These are phyloP conservation scores for Sequoiadendron giganteum DNA, from an alignment of 75 land plant species.

Conservation along the genomic window DNA sequence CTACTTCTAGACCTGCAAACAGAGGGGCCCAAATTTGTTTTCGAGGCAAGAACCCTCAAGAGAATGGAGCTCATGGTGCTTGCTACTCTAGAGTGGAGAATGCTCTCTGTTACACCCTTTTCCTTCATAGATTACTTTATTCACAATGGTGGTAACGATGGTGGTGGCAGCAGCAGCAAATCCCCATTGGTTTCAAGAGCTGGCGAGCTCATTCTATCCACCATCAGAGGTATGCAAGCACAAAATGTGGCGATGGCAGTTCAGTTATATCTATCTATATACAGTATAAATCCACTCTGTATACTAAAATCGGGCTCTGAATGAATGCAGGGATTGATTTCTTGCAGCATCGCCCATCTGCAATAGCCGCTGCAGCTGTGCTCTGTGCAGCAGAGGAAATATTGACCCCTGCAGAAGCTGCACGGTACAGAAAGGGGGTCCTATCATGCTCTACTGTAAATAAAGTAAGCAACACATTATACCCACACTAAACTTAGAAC, in stretches of 20 bases:
- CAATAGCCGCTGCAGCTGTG: conserved; percentile 60
- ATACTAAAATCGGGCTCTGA: not conserved
- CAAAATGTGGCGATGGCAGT: not conserved
- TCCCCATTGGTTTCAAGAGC: conserved; percentile 17
- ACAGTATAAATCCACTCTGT: not conserved
- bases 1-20: conserved; percentile 52
- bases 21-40: conserved; percentile 57
- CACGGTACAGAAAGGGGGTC: not conserved
- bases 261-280: not conserved
- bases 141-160: conserved; percentile 5
- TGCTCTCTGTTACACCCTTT: conserved; percentile 82
- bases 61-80: conserved; percentile 91
- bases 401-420: not conserved
- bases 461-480: not conserved
- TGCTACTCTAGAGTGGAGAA: conserved; percentile 65
- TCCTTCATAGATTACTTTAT: conserved; percentile 60
- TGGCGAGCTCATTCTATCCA: conserved; percentile 17
- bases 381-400: not conserved
- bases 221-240: conserved; percentile 30
- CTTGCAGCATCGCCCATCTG: conserved; percentile 49
- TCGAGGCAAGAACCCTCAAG: conserved; percentile 73
- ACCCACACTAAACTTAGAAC: not conserved
- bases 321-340: conserved; percentile 47
- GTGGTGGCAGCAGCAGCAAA: conserved; percentile 2
- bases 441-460: not conserved